phyloP scores from a whole-genome alignment of 805 yeast genomes.

The Cyberlindnera galapagoensis region DNA sequence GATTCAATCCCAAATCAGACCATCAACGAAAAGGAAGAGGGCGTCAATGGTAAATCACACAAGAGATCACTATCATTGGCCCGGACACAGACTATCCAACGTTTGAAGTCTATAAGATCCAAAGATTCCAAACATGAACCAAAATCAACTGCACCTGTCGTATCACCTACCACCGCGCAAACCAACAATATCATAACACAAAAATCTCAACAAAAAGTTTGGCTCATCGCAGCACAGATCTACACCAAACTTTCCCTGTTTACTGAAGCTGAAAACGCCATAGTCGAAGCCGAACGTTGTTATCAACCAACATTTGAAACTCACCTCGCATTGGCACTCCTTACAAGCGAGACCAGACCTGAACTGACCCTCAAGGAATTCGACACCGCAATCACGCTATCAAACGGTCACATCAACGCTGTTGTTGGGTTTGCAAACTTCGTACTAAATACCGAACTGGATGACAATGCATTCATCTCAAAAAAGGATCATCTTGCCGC shows the following conservation, averaged over 20 bases:
- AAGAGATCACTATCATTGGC: slow-evolving; percentile 12
- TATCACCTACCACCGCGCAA: slow-evolving; percentile 19
- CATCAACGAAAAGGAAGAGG: slow-evolving; percentile 1
- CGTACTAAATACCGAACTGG: slow-evolving; percentile 10
- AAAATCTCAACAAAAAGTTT: slow-evolving; percentile 47
- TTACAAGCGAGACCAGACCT: slow-evolving; percentile 29
- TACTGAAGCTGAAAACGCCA: slow-evolving; percentile 63
- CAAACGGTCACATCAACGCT: slow-evolving; percentile 7
- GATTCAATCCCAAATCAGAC: slow-evolving; percentile 22
- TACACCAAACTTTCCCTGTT: slow-evolving; percentile 49
- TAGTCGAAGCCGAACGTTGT: slow-evolving; percentile 60
- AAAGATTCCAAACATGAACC: slow-evolving; percentile 1
- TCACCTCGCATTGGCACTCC: slow-evolving; percentile 36
- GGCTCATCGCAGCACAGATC: slow-evolving; percentile 69
- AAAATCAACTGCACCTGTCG: too few species aligned
- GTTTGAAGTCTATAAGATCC: slow-evolving; percentile 15
- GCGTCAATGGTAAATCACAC: slow-evolving; percentile 4
- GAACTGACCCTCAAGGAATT: slow-evolving; percentile 51
- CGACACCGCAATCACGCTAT: slow-evolving; percentile 37
- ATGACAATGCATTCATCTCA: slow-evolving; percentile 36
- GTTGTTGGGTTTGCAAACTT: slow-evolving; percentile 18
- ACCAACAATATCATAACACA: slow-evolving; percentile 17
- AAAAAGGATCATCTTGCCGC: slow-evolving; percentile 55
- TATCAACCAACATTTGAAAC: slow-evolving; percentile 41
- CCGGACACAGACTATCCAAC: slow-evolving; percentile 14